phyloP scores from a whole-genome alignment of 2,329 filamentous ascomycete species.

The Beauveria brongniartii region DNA sequence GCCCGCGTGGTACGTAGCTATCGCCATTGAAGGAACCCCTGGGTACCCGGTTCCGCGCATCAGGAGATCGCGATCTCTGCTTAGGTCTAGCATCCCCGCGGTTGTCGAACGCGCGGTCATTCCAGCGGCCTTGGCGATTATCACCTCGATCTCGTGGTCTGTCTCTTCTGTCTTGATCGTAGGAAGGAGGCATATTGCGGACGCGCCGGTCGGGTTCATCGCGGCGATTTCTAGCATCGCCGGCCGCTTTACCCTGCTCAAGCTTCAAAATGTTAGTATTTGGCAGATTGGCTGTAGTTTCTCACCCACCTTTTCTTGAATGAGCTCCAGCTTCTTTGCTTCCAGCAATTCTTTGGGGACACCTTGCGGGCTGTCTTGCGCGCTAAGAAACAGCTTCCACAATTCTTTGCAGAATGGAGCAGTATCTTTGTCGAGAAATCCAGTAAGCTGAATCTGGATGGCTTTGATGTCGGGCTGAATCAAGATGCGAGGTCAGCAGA shows the following conservation, averaged over 20 bases:
- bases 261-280: conserved; percentile 42
- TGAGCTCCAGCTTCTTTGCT: conserved; percentile 90
- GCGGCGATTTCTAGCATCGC: conserved; percentile 62
- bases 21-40: conserved; percentile 41
- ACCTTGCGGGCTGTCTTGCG: conserved; percentile 78
- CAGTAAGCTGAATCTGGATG: conserved; percentile 87
- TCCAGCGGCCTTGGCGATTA: conserved; percentile 45
- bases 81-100: conserved; percentile 35
- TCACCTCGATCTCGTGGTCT: conserved; percentile 44
- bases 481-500: conserved; percentile 18
- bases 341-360: conserved; percentile 92
- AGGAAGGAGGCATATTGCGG: conserved; percentile 55
- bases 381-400: conserved; percentile 86
- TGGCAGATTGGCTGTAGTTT: not conserved
- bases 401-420: conserved; percentile 84
- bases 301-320: conserved; percentile 75
- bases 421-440: conserved; percentile 90
- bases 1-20: conserved; percentile 44
- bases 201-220: conserved; percentile 67
- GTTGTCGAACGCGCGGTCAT: conserved; percentile 41
- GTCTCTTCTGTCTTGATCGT: conserved; percentile 55
- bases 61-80: conserved; percentile 41
- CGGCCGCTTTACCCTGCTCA: conserved; percentile 73
- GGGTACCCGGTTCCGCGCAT: conserved; percentile 33
- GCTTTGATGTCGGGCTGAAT: conserved; percentile 86